phyloP scores from a whole-genome alignment of 331 rosid genomes.

The Pyracantha coccinea region DNA sequence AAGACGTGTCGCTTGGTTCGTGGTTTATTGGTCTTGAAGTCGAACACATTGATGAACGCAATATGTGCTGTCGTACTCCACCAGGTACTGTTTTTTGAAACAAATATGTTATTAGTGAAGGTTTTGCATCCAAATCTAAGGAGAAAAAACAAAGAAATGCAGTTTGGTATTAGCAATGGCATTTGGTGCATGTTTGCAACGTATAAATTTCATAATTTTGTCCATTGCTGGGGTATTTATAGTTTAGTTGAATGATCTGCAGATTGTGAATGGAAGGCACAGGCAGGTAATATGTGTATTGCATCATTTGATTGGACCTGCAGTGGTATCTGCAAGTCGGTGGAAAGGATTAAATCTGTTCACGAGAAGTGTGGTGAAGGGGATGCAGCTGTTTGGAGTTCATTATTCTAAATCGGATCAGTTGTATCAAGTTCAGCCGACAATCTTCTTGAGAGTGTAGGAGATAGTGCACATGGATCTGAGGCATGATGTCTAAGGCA shows the following conservation, averaged over 20 bases:
- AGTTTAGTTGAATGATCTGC: constrained; percentile 18
- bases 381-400: constrained; percentile 81
- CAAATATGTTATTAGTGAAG: neutral
- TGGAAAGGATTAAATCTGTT: constrained; percentile 88
- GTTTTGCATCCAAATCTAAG: neutral
- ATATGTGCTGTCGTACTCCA: constrained; percentile 96
- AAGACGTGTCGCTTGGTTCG: constrained; percentile 96
- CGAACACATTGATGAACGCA: constrained; percentile 91
- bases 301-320: constrained; percentile 99
- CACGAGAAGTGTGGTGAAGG: constrained; percentile 95
- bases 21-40: constrained; percentile 98
- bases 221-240: constrained; percentile 8
- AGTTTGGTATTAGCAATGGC: neutral
- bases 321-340: constrained; percentile 99
- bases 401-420: constrained; percentile 34
- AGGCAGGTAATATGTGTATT: constrained; percentile 83
- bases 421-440: neutral
- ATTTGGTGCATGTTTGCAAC: neutral
- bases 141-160: neutral
- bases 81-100: constrained; percentile 52
- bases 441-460: constrained; percentile 21
- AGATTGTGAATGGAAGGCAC: constrained; percentile 99
- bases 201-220: neutral
- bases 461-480: constrained; percentile 14
- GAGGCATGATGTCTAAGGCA: neutral